These are phyloP conservation scores for Gleditsia sinensis DNA, from an alignment of 306 rosid genomes.

Conservation along the genomic window DNA sequence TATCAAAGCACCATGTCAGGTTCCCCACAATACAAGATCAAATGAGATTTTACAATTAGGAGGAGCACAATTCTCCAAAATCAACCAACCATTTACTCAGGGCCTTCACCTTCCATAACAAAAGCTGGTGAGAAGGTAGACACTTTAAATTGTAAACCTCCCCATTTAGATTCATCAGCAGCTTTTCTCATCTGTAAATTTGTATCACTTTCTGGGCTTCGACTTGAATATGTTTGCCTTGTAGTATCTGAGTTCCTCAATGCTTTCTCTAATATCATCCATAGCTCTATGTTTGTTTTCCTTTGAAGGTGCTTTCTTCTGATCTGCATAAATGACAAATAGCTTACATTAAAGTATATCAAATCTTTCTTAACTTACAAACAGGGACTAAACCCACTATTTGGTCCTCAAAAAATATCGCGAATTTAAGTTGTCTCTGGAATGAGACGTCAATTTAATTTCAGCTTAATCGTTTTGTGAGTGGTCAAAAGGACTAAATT, in stretches of 20 bases:
- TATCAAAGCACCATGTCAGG: neutral
- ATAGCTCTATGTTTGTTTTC: constrained; percentile 84
- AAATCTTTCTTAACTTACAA: neutral
- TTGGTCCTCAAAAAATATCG: too few relatives aligned
- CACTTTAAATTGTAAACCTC: constrained; percentile 13
- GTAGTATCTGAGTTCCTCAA: constrained; percentile 76
- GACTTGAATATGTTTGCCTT: constrained; percentile 75
- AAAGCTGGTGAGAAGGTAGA: neutral
- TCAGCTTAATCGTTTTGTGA: too few relatives aligned
- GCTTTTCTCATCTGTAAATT: constrained; percentile 12
- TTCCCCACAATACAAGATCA: neutral
- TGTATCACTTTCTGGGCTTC: constrained; percentile 55
- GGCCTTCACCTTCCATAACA: constrained; percentile 7
- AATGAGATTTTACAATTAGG: constrained; percentile 29
- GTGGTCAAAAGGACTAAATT: too few relatives aligned
- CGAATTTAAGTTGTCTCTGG: too few relatives aligned
- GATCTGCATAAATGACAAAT: constrained; percentile 54
- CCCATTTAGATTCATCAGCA: constrained; percentile 26
- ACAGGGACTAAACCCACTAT: too few relatives aligned
- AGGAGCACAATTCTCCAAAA: constrained; percentile 19
- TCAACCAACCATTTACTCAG: constrained; percentile 14
- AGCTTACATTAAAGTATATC: neutral
- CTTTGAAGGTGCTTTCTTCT: constrained; percentile 66
- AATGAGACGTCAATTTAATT: too few relatives aligned
- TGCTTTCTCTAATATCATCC: constrained; percentile 96